Evolutionary conservation across 2,329 filamentous ascomycete genomes (phyloP).

Genomic region (Aureobasidium sp.): DNA sequence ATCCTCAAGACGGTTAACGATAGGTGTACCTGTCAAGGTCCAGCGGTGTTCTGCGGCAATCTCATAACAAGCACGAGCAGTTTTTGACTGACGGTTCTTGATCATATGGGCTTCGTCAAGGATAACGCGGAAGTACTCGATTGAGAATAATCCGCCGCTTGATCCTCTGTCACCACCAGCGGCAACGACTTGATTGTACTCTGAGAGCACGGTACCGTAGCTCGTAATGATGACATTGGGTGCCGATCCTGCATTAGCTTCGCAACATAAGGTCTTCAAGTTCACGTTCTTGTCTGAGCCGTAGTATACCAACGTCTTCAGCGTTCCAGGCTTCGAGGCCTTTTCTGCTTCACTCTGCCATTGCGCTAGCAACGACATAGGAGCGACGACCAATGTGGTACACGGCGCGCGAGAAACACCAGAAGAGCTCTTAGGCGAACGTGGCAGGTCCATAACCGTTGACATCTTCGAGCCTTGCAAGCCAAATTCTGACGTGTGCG

Average conservation of each 20-base stretch:
- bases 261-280: constrained; percentile 68
- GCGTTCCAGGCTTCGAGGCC: constrained; percentile 72
- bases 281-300: constrained; percentile 76
- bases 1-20: constrained; percentile 92
- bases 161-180: constrained; percentile 56
- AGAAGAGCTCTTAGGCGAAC: constrained; percentile 50
- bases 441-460: constrained; percentile 51
- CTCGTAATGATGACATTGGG: constrained; percentile 92
- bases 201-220: constrained; percentile 84
- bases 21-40: constrained; percentile 90
- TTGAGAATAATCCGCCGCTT: constrained; percentile 68
- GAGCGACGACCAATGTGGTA: constrained; percentile 91
- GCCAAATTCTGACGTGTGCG: constrained; percentile 55
- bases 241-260: constrained; percentile 62
- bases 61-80: constrained; percentile 89
- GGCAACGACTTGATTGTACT: constrained; percentile 68
- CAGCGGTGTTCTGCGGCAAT: constrained; percentile 78
- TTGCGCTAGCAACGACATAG: constrained; percentile 91
- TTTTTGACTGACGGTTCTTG: constrained; percentile 81
- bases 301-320: constrained; percentile 87
- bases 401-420: constrained; percentile 63
- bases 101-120: constrained; percentile 93
- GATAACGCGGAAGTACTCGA: constrained; percentile 92
- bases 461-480: constrained; percentile 9
- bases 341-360: constrained; percentile 95